A percentile compares a stretch with the other conserved stretches of the same genome.
Conservation (phyloP, 208 protist species). For the Crithidia bombi region DNA sequence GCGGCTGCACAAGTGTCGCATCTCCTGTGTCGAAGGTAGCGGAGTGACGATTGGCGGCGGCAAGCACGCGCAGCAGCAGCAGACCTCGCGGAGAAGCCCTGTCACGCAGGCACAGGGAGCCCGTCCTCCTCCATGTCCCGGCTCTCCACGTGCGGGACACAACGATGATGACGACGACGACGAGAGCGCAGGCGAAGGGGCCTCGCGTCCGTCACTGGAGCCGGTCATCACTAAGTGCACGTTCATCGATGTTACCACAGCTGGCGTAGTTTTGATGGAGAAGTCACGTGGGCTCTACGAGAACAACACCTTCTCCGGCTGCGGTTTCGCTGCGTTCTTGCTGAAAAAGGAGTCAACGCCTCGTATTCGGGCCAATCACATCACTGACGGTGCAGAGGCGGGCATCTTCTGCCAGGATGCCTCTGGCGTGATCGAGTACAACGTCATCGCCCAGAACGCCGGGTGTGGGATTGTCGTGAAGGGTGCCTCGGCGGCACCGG, state of each 20-base stretch:
- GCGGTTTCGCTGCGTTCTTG: constrained; percentile 84
- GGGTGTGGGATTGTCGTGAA: constrained; percentile 87
- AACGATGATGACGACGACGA: not conserved
- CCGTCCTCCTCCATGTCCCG: not conserved
- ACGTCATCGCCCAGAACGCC: constrained; percentile 76
- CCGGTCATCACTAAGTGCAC: constrained; percentile 75
- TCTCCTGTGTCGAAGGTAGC: constrained; percentile 74
- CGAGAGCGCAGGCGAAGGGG: constrained; percentile 6
- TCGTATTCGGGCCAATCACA: constrained; percentile 63
- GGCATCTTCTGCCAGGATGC: constrained; percentile 89
- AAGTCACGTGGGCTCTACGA: constrained; percentile 69
- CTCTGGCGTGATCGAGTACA: constrained; percentile 74
- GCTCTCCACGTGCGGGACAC: not conserved
- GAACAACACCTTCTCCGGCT: constrained; percentile 74
- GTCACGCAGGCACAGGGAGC: not conserved
- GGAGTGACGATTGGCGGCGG: constrained; percentile 55
- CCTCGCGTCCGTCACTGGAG: constrained; percentile 31
- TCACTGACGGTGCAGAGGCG: constrained; percentile 71
- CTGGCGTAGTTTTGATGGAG: constrained; percentile 75
- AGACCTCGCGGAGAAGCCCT: not conserved
- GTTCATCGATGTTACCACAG: constrained; percentile 77
- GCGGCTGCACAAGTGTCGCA: constrained; percentile 69
- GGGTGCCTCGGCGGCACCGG: constrained; percentile 47
- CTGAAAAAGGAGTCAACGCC: constrained; percentile 65
- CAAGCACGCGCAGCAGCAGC: constrained; percentile 12